Evolutionary conservation across 345 rosid species (phyloP), one percentile per base, ranked within the genome.

Genomic region (Salix caprea): DNA sequence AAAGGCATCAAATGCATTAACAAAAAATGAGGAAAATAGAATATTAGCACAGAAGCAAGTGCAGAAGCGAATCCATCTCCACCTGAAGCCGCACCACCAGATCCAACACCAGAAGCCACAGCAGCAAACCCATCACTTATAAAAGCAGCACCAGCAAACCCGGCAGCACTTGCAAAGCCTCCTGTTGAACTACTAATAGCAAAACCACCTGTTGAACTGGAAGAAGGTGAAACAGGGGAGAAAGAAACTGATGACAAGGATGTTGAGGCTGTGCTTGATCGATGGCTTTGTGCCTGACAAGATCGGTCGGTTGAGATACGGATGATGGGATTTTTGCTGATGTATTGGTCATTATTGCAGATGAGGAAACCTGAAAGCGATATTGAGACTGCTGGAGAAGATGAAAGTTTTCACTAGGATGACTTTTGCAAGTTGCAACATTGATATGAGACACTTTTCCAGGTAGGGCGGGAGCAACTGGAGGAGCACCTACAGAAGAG

Each of bases 151-250:
- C 73, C 80, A 65, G 85, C 84, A 82, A 85, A 87, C 36, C 88
- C 87, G 13, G 86, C 87, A 67, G 88, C 84, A 84, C 75, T 84
- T 24, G 91, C 77, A 78, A 87, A 88, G 39, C 95, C 95, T 81
- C 92, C 88, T 5, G 85, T 70, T 61, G 93, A 75, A 76, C 86
- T 85, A 67, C 89, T 72, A 82, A 73, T 74, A 24, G 87, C 77
- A 81, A 93, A 84, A 24, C 94, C 90, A 69, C 89, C 84, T 4
- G 36, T 34, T 34, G 36, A 34, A 5, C 36, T 30, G 32, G 32
- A 30, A 2, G 32, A 30, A 30, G 32, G 32, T 30, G 32, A 30
- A 30, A 30, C 32, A 30, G 32, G 32, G 32, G 32, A 30, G 32
- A 30, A 30, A 30, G 32, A 30, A 30, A 30, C 32, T 30, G 32